These are phyloP conservation scores for Penicillium brevicompactum DNA, from an alignment of 2,329 filamentous ascomycete genomes.

Conservation along the genomic window DNA sequence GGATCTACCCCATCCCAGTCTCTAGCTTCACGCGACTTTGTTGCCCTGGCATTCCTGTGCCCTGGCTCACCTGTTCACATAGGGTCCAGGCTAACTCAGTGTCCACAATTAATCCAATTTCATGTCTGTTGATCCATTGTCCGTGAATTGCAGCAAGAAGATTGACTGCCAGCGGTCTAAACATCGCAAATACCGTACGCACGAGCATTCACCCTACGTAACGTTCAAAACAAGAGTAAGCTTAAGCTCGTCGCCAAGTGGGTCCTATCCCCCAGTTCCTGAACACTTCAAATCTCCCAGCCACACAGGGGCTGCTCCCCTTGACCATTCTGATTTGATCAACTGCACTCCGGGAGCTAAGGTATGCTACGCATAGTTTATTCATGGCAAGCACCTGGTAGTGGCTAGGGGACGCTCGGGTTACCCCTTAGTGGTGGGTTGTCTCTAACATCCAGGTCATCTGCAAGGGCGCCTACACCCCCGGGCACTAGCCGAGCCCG, in stretches of 20 bases:
- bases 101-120: not conserved
- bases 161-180: not conserved
- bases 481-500: not conserved
- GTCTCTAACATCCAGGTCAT: slow-evolving; percentile 1
- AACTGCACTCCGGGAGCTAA: slow-evolving; percentile 10
- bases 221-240: not conserved
- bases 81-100: not conserved
- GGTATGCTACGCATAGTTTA: slow-evolving; percentile 12
- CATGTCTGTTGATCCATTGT: slow-evolving; percentile 1
- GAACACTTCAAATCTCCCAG: not conserved
- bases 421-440: not conserved
- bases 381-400: not conserved
- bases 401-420: not conserved
- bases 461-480: slow-evolving; percentile 19
- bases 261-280: not conserved
- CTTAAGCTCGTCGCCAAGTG: slow-evolving; percentile 5
- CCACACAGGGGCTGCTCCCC: slow-evolving; percentile 1
- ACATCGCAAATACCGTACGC: not conserved
- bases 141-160: not conserved
- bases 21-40: slow-evolving; percentile 14
- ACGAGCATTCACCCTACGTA: not conserved
- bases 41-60: slow-evolving; percentile 17
- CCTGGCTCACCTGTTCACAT: not conserved
- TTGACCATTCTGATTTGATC: not conserved
- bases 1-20: slow-evolving; percentile 22